A percentile compares a stretch with the other conserved stretches of the same genome.
phyloP scores from a whole-genome alignment of 805 yeast species.

The Metschnikowia henanensis region DNA sequence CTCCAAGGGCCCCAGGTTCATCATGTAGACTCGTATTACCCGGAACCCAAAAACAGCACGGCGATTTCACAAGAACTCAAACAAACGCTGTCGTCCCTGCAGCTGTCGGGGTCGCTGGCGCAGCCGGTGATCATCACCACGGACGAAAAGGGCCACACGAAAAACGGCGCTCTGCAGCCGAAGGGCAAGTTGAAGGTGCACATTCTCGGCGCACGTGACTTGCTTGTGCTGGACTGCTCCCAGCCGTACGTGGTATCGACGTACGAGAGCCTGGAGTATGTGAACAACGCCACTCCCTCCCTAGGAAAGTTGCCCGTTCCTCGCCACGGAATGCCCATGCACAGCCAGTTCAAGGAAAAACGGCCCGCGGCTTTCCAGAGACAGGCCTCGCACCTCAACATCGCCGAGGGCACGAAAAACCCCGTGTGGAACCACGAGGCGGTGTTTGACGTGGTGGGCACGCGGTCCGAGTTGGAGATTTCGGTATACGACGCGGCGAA shows the following conservation, averaged over 20 bases:
- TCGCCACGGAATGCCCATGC: slow-evolving; percentile 17
- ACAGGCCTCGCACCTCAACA: slow-evolving; percentile 37
- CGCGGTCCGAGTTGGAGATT: slow-evolving; percentile 79
- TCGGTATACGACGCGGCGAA: slow-evolving; percentile 86
- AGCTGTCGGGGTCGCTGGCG: slow-evolving; percentile 13
- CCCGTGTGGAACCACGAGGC: slow-evolving; percentile 95
- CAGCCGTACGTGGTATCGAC: slow-evolving; percentile 91
- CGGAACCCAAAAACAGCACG: slow-evolving; percentile 3
- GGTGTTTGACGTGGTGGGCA: slow-evolving; percentile 86
- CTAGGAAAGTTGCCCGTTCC: slow-evolving; percentile 30
- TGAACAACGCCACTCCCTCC: slow-evolving; percentile 75
- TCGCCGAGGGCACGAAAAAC: slow-evolving; percentile 34
- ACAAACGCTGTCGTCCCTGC: slow-evolving; percentile 4
- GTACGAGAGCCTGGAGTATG: slow-evolving; percentile 87
- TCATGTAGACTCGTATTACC: slow-evolving; percentile 23
- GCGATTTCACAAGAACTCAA: not conserved
- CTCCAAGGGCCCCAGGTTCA: slow-evolving; percentile 4
- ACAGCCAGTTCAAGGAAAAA: slow-evolving; percentile 15
- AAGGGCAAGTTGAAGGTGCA: slow-evolving; percentile 82
- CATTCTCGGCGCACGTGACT: slow-evolving; percentile 75
- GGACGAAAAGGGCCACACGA: slow-evolving; percentile 40
- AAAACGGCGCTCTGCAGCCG: slow-evolving; percentile 44
- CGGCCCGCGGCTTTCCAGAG: slow-evolving; percentile 40
- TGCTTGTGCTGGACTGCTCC: slow-evolving; percentile 55
- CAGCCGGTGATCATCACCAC: slow-evolving; percentile 38